Evolutionary conservation across 2,329 filamentous ascomycete genomes (phyloP).

Genomic region (Fusarium secorum): DNA sequence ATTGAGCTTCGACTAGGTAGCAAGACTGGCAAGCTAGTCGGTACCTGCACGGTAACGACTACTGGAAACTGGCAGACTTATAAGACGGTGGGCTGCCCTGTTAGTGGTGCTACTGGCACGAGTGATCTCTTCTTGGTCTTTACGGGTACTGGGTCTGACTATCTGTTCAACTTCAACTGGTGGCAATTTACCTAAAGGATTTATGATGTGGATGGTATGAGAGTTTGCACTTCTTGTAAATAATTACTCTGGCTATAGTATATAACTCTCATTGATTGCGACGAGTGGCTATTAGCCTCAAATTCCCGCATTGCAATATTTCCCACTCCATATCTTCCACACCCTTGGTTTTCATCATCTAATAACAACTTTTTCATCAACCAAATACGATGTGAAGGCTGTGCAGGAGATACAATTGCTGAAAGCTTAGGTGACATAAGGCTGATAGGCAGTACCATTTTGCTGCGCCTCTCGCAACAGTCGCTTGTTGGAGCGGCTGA

Average conservation of each 20-base stretch:
- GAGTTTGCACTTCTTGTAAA: neutral
- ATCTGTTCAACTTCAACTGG: slow-evolving; percentile 12
- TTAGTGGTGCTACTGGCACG: neutral
- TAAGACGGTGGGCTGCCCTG: neutral
- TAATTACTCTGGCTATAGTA: too few species aligned
- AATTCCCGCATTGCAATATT: rapidly evolving
- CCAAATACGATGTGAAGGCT: rapidly evolving
- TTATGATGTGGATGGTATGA: rapidly evolving
- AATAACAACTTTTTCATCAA: neutral
- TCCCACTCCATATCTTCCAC: too few species aligned
- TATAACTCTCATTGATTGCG: rapidly evolving
- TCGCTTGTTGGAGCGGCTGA: slow-evolving; percentile 6
- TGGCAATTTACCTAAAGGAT: neutral
- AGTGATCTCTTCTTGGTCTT: slow-evolving; percentile 1
- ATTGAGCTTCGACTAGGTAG: slow-evolving; percentile 3
- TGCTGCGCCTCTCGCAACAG: slow-evolving; percentile 6
- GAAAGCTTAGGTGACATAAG: neutral
- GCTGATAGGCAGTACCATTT: slow-evolving; percentile 12
- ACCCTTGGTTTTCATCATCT: neutral
- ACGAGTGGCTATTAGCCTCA: rapidly evolving
- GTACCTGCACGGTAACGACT: slow-evolving; percentile 2
- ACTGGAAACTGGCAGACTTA: slow-evolving; percentile 9
- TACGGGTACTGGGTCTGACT: neutral
- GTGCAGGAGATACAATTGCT: too few species aligned
- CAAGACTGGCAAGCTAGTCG: neutral